Evolutionary conservation across 345 rosid species (phyloP).

Genomic region (Microcos paniculata): DNA sequence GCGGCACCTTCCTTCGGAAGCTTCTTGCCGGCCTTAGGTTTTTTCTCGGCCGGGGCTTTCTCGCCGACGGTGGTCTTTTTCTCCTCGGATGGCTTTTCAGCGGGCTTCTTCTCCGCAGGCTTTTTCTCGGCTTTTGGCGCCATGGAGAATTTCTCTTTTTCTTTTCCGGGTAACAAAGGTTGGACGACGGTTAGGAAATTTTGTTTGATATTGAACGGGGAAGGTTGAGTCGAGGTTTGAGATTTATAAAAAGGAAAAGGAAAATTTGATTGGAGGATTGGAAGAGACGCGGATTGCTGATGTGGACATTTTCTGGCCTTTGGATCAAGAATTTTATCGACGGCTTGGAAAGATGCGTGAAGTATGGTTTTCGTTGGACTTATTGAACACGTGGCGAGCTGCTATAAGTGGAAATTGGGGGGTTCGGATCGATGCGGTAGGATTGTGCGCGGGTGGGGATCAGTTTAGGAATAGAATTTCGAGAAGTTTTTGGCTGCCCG

Average conservation of each 20-base stretch:
- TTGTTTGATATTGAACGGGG: too few species aligned
- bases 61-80: slow-evolving; percentile 14
- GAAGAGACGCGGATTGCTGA: neutral
- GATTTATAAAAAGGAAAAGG: neutral
- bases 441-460: neutral
- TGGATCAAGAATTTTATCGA: neutral
- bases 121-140: slow-evolving; percentile 42
- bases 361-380: neutral
- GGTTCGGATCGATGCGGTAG: neutral
- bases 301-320: neutral
- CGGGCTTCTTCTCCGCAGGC: slow-evolving; percentile 78
- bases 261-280: neutral
- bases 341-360: neutral
- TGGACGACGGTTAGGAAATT: too few species aligned
- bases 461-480: neutral
- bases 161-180: neutral
- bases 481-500: neutral
- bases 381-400: neutral
- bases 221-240: neutral
- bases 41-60: slow-evolving; percentile 77
- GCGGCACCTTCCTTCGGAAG: slow-evolving; percentile 67
- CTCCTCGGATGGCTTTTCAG: slow-evolving; percentile 26
- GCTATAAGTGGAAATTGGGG: neutral
- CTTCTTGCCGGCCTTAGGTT: slow-evolving; percentile 80
- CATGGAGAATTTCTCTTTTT: neutral